These are phyloP conservation scores for Dimocarpus longan DNA, from an alignment of 345 rosid species.

Conservation along the genomic window DNA sequence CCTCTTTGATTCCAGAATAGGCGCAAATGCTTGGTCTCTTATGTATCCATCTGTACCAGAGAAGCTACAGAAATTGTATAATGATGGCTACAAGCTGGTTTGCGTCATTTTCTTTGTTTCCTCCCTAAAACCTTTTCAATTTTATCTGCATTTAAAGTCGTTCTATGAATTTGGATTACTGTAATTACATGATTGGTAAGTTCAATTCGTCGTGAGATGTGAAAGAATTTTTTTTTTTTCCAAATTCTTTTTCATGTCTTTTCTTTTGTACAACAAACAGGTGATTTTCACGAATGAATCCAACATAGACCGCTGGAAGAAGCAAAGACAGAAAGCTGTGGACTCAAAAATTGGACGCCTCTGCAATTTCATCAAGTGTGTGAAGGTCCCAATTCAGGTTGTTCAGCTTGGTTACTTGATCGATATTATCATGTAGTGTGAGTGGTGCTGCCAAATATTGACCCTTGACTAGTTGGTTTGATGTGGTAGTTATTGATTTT, in stretches of 20 bases:
- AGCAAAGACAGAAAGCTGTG: slow-evolving; percentile 88
- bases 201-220: not conserved
- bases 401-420: not conserved
- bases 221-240: not conserved
- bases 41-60: slow-evolving; percentile 89
- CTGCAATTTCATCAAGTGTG: slow-evolving; percentile 64
- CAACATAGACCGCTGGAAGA: slow-evolving; percentile 97
- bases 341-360: slow-evolving; percentile 93
- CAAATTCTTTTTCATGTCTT: not conserved
- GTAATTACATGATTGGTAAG: not conserved
- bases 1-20: slow-evolving; percentile 54
- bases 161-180: slow-evolving; percentile 1
- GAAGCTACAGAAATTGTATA: slow-evolving; percentile 69
- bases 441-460: not conserved
- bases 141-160: not conserved
- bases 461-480: not conserved
- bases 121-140: slow-evolving; percentile 9
- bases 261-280: slow-evolving; percentile 34
- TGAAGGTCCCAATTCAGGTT: slow-evolving; percentile 93
- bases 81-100: slow-evolving; percentile 93
- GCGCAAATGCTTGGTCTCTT: slow-evolving; percentile 93
- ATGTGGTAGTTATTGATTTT: not conserved
- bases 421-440: not conserved
- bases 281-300: slow-evolving; percentile 97
- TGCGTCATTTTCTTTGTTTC: slow-evolving; percentile 12